phyloP scores from a whole-genome alignment of 352 stramenopile genomes.

The Phytophthora syringae region DNA sequence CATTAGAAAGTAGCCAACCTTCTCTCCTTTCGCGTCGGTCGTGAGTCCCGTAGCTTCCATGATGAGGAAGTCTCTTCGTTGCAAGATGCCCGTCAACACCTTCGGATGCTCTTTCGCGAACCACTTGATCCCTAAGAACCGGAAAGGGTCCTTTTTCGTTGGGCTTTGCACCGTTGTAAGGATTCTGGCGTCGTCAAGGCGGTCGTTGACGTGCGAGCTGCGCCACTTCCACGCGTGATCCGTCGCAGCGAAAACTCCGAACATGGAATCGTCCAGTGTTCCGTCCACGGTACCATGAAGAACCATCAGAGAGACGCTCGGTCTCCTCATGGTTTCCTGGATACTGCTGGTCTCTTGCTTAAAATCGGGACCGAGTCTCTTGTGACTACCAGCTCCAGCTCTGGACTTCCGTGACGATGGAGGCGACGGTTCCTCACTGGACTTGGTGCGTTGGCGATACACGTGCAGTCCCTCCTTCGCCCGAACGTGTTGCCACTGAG shows the following conservation, averaged over 20 bases:
- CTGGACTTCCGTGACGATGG: background rate
- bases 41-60: slow-evolving; percentile 50
- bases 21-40: slow-evolving; percentile 41
- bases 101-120: slow-evolving; percentile 53
- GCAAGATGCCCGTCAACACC: slow-evolving; percentile 46
- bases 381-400: no score
- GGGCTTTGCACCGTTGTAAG: slow-evolving; percentile 43
- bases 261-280: slow-evolving; percentile 61
- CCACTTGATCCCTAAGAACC: slow-evolving; percentile 65
- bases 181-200: slow-evolving; percentile 50
- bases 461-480: slow-evolving; percentile 49
- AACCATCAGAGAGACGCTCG: slow-evolving; percentile 44
- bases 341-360: slow-evolving; percentile 13
- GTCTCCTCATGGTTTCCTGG: slow-evolving; percentile 27
- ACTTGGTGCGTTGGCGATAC: slow-evolving; percentile 30
- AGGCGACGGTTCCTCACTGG: background rate
- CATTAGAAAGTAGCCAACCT: slow-evolving; percentile 54
- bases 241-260: slow-evolving; percentile 48
- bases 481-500: slow-evolving; percentile 47
- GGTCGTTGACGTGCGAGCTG: slow-evolving; percentile 50
- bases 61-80: slow-evolving; percentile 56
- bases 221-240: slow-evolving; percentile 49
- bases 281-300: no score
- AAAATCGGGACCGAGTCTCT: background rate
- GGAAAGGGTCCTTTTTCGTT: slow-evolving; percentile 44